Evolutionary conservation across 169 alveolate species (phyloP).

Genomic region (Plasmodium gonderi): DNA sequence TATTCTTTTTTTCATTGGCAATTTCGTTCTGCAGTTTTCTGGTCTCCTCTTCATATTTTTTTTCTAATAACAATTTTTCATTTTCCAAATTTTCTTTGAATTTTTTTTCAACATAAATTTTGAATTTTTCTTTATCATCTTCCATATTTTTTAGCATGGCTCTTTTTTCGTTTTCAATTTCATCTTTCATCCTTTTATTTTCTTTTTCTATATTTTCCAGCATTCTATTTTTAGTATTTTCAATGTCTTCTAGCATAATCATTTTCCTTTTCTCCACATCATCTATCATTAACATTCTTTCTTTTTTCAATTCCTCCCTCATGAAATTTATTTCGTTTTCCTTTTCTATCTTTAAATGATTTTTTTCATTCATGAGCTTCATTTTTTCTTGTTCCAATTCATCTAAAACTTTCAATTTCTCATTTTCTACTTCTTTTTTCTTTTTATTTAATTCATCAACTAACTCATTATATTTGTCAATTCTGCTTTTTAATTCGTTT

Average conservation of each 20-base stretch:
- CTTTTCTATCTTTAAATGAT: conserved; percentile 32
- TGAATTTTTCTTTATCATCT: conserved; percentile 41
- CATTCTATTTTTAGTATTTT: conserved; percentile 37
- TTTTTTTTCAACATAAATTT: conserved; percentile 16
- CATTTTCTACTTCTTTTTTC: conserved; percentile 53
- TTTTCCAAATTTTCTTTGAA: conserved; percentile 56
- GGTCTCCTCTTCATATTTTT: conserved; percentile 43
- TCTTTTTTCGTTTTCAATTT: conserved; percentile 50
- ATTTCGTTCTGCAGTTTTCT: conserved; percentile 40
- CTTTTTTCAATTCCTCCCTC: conserved; percentile 61
- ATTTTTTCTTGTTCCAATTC: conserved; percentile 45
- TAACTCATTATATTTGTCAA: conserved; percentile 65
- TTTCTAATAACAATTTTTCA: conserved; percentile 29
- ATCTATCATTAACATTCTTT: conserved; percentile 41
- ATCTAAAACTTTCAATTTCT: conserved; percentile 40
- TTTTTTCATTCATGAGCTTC: conserved; percentile 34
- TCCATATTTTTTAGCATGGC: conserved; percentile 40
- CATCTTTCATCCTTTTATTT: conserved; percentile 27
- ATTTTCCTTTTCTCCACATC: conserved; percentile 66
- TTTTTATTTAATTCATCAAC: conserved; percentile 56
- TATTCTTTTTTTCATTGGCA: conserved; percentile 40
- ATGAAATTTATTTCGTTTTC: conserved; percentile 55
- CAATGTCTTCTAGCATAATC: conserved; percentile 60
- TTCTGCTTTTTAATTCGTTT: conserved; percentile 57
- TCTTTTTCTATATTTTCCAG: conserved; percentile 59